phyloP scores from a whole-genome alignment of 2,329 filamentous ascomycete species.

The Trichoderma afroharzianum region DNA sequence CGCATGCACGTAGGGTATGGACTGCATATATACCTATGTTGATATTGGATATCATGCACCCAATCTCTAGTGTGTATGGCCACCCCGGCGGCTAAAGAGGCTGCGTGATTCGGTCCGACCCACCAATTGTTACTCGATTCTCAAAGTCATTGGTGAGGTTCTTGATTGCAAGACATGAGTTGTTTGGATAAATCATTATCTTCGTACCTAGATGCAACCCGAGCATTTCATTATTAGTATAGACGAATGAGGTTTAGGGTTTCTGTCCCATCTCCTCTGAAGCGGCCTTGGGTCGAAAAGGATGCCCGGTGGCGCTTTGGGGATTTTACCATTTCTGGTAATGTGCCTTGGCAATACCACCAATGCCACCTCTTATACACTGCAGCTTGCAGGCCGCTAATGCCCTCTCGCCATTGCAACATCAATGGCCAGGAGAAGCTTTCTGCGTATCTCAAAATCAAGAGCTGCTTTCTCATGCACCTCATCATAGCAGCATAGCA shows the following conservation, averaged over 20 bases:
- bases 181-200: background rate
- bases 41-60: background rate
- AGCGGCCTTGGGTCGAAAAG: background rate
- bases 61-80: background rate
- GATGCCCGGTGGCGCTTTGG: background rate
- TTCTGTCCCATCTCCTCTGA: background rate
- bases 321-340: background rate
- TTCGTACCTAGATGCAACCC: background rate
- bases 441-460: background rate
- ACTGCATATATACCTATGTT: background rate
- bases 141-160: background rate
- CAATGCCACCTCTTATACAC: background rate
- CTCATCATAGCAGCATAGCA: background rate
- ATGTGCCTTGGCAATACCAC: background rate
- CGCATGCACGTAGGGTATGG: background rate
- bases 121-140: background rate
- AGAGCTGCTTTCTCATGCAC: background rate
- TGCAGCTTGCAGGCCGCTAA: background rate
- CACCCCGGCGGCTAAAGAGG: background rate
- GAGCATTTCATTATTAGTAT: background rate
- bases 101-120: background rate
- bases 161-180: background rate
- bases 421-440: background rate
- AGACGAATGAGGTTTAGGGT: background rate
- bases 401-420: background rate